Evolutionary conservation across 495 filamentous ascomycete species (phyloP).

Genomic region (Penicillium canariense): DNA sequence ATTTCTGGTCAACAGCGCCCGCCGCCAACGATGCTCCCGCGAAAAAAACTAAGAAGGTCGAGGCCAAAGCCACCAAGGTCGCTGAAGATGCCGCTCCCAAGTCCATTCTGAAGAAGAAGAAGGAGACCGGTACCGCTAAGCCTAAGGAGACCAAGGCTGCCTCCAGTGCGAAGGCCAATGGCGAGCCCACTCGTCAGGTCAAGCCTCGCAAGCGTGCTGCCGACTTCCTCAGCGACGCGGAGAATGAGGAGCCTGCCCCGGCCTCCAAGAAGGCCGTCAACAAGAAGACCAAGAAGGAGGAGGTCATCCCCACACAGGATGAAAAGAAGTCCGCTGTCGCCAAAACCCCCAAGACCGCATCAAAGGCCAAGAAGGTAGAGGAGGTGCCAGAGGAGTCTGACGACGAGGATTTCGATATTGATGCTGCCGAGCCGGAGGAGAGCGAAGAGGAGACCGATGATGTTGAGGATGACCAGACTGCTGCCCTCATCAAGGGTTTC

Average conservation of each 20-base stretch:
- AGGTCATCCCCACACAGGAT: slow-evolving; percentile 23
- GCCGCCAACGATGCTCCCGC: slow-evolving; percentile 51
- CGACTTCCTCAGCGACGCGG: slow-evolving; percentile 49
- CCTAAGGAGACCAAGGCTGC: slow-evolving; percentile 24
- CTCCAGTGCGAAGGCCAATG: slow-evolving; percentile 33
- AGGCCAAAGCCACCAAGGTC: slow-evolving; percentile 30
- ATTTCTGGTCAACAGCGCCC: slow-evolving; percentile 30
- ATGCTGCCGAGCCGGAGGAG: slow-evolving; percentile 24
- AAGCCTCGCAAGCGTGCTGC: slow-evolving; percentile 56
- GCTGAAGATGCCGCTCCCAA: slow-evolving; percentile 33
- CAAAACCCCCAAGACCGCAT: slow-evolving; percentile 12
- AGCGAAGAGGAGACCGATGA: slow-evolving; percentile 38
- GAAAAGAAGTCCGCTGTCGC: slow-evolving; percentile 34
- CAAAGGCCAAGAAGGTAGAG: slow-evolving; percentile 33
- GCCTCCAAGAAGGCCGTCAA: slow-evolving; percentile 24
- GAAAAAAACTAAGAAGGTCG: slow-evolving; percentile 59
- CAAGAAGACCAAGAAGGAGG: slow-evolving; percentile 46
- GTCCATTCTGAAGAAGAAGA: slow-evolving; percentile 43
- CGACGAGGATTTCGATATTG: slow-evolving; percentile 23
- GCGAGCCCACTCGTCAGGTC: slow-evolving; percentile 33
- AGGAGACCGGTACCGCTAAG: slow-evolving; percentile 22
- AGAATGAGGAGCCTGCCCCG: slow-evolving; percentile 31
- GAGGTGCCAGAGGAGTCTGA: slow-evolving; percentile 32
- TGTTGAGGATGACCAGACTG: slow-evolving; percentile 64
- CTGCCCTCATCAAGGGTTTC: slow-evolving; percentile 70